Percentiles rank a stretch among this genome's conserved stretches.
phyloP scores from a whole-genome alignment of 441 rosid species.

The Syzygium syzygioides region DNA sequence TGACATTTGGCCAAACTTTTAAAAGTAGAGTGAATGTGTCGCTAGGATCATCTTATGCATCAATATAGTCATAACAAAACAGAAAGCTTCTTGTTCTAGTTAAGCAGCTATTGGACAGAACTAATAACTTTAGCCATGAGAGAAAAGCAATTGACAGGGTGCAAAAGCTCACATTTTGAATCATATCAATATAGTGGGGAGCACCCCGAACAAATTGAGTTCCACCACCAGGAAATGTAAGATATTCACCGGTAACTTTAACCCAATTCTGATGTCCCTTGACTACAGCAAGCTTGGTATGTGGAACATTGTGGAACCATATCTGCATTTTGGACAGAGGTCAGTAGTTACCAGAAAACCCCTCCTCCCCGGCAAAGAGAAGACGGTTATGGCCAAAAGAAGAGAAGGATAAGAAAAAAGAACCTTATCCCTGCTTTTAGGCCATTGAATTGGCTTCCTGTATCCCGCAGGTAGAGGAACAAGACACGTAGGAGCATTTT shows the following conservation, averaged over 20 bases:
- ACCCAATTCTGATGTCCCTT: slow-evolving; percentile 17
- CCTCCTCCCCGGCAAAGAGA: background rate
- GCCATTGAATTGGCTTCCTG: slow-evolving; percentile 8
- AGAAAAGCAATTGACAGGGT: background rate
- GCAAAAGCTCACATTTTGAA: slow-evolving; percentile 4
- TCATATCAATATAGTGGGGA: slow-evolving; percentile 1
- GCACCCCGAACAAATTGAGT: slow-evolving; percentile 14
- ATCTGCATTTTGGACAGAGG: background rate
- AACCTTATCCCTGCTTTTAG: slow-evolving; percentile 15
- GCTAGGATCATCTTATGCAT: background rate
- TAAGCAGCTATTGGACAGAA: background rate
- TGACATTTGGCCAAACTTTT: background rate
- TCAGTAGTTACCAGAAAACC: background rate
- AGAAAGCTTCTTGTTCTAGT: background rate
- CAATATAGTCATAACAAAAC: background rate
- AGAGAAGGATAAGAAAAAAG: background rate
- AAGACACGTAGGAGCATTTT: slow-evolving; percentile 8
- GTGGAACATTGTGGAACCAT: slow-evolving; percentile 14
- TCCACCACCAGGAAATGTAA: slow-evolving; percentile 17
- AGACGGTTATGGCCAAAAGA: background rate
- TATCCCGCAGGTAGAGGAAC: slow-evolving; percentile 16
- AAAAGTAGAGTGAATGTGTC: background rate
- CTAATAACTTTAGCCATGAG: background rate
- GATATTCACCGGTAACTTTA: slow-evolving; percentile 12
- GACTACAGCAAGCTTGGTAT: slow-evolving; percentile 11